These are phyloP conservation scores for Guyanaporus albipodus DNA, from an alignment of 768 basidiomycete genomes.

Conservation along the genomic window DNA sequence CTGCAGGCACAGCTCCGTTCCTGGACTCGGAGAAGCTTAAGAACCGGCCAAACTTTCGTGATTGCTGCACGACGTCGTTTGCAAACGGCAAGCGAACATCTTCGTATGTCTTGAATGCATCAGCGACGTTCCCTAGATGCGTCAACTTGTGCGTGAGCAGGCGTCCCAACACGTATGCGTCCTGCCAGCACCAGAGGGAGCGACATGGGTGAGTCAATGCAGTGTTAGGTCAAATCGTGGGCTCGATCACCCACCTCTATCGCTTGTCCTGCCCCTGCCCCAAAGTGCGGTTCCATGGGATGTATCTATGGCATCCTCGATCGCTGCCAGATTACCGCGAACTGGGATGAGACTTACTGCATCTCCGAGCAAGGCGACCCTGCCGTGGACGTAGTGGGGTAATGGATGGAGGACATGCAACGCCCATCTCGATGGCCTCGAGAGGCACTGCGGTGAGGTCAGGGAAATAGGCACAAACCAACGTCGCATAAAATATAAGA, in stretches of 20 bases:
- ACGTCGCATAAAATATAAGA: background rate
- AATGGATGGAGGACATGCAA: slow-evolving; percentile 40
- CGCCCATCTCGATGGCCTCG: slow-evolving; percentile 40
- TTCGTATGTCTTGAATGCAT: slow-evolving; percentile 33
- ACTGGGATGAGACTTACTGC: slow-evolving; percentile 32
- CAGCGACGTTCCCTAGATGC: slow-evolving; percentile 18
- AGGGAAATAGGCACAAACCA: background rate
- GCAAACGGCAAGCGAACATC: slow-evolving; percentile 29
- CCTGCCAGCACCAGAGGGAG: slow-evolving; percentile 8
- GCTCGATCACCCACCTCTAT: slow-evolving; percentile 37
- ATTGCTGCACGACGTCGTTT: slow-evolving; percentile 18
- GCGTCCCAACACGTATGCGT: slow-evolving; percentile 31
- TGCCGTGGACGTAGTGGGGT: slow-evolving; percentile 35
- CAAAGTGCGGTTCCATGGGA: slow-evolving; percentile 45
- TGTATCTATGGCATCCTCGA: slow-evolving; percentile 34
- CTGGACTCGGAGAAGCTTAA: slow-evolving; percentile 16
- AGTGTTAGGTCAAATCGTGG: background rate
- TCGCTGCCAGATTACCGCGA: no score
- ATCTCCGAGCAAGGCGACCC: slow-evolving; percentile 47
- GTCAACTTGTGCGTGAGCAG: slow-evolving; percentile 25
- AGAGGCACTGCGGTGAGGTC: slow-evolving; percentile 28
- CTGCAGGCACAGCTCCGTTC: slow-evolving; percentile 1
- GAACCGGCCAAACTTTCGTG: slow-evolving; percentile 22
- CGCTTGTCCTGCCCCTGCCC: slow-evolving; percentile 47
- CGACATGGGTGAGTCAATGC: background rate